Evolutionary conservation across 768 basidiomycete genomes (phyloP).

Genomic region (Mycena alexandri): DNA sequence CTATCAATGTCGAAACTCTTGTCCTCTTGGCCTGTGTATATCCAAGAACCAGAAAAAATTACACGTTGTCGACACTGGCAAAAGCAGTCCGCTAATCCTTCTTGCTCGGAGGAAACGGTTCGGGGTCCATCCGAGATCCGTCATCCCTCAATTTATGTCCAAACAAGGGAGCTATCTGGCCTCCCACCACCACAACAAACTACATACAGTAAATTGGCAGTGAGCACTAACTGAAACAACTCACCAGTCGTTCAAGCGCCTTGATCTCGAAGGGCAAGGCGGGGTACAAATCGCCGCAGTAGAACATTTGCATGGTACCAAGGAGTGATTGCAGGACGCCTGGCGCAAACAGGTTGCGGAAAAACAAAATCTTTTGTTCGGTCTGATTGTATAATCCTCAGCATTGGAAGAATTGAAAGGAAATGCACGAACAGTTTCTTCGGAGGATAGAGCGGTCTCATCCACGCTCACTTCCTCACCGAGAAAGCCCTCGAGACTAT

Average conservation of each 20-base stretch:
- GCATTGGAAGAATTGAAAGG: background rate
- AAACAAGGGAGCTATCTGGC: constrained; percentile 6
- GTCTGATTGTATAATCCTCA: background rate
- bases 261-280: background rate
- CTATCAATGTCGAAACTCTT: no score
- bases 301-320: constrained; percentile 16
- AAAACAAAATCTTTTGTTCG: constrained; percentile 14
- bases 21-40: no score
- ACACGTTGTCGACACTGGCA: no score
- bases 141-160: constrained; percentile 14
- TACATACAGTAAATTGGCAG: no score
- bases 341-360: constrained; percentile 12
- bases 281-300: constrained; percentile 15
- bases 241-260: constrained; percentile 15
- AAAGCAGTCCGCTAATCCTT: no score
- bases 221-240: no score
- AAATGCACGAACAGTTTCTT: background rate
- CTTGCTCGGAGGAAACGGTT: constrained; percentile 9
- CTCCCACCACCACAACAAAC: constrained; percentile 15
- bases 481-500: background rate
- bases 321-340: constrained; percentile 6
- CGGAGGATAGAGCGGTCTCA: background rate
- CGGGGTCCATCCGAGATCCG: constrained; percentile 7
- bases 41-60: no score
- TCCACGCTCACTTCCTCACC: constrained; percentile 17